A percentile compares a stretch with the other conserved stretches of the same genome.
Conservation (phyloP, 345 rosid genomes). For the Carallia brachiata region DNA sequence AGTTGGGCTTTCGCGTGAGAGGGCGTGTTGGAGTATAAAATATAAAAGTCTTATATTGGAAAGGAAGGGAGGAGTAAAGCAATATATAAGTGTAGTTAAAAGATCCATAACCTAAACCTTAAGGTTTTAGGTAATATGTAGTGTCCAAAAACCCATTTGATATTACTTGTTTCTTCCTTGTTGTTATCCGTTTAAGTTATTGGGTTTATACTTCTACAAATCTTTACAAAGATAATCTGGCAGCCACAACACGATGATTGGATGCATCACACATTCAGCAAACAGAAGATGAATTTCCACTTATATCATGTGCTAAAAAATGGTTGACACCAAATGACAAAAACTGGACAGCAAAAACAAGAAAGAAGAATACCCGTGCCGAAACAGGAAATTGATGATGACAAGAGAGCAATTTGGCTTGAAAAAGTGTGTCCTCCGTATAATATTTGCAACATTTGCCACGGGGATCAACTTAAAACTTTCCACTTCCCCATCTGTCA, state of each 20-base stretch:
- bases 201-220: too few species aligned
- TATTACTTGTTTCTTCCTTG: too few species aligned
- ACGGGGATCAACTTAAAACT: constrained; percentile 77
- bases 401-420: constrained; percentile 83
- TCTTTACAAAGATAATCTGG: too few species aligned
- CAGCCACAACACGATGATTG: neutral
- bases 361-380: constrained; percentile 67
- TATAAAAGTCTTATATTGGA: too few species aligned
- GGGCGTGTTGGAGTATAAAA: too few species aligned
- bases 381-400: constrained; percentile 80
- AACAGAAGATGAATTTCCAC: neutral
- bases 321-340: neutral
- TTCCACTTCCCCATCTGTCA: constrained; percentile 92
- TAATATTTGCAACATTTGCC: constrained; percentile 59
- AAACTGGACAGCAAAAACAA: neutral
- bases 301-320: constrained; percentile 4
- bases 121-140: too few species aligned
- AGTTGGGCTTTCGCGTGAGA: too few species aligned
- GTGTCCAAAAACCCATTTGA: too few species aligned
- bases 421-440: constrained; percentile 61
- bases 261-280: neutral
- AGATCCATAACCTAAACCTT: too few species aligned
- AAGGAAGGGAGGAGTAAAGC: too few species aligned
- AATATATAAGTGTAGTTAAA: too few species aligned
- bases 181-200: too few species aligned